These are phyloP conservation scores for Fusarium circinatum DNA, from an alignment of 2,329 filamentous ascomycete genomes.

Conservation along the genomic window DNA sequence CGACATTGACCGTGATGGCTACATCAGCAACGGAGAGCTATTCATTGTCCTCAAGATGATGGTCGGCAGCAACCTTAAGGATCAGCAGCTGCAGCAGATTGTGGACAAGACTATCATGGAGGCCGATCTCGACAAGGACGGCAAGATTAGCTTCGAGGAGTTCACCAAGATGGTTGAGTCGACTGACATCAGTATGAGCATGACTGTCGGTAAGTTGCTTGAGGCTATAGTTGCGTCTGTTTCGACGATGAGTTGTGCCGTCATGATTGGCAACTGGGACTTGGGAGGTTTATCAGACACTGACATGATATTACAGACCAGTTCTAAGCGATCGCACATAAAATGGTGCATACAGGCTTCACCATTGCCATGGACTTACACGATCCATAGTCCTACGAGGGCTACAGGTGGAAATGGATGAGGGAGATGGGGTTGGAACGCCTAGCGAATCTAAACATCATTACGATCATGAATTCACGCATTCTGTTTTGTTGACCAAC, in stretches of 20 bases:
- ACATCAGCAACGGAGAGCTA: conserved; percentile 97
- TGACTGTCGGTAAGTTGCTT: conserved; percentile 71
- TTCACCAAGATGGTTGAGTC: conserved; percentile 99
- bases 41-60: conserved; percentile 99
- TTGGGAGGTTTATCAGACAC: neutral
- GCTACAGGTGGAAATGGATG: conserved; percentile 6
- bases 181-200: conserved; percentile 81
- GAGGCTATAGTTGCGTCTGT: neutral
- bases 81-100: conserved; percentile 98
- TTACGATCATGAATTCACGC: conserved; percentile 42
- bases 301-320: conserved; percentile 34
- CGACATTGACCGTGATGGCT: conserved; percentile 98
- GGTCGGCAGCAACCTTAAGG: conserved; percentile 99
- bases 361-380: conserved; percentile 1
- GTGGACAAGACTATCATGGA: conserved; percentile 99
- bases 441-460: conserved; percentile 40
- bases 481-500: conserved; percentile 20
- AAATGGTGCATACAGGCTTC: neutral
- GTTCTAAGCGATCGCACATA: conserved; percentile 27
- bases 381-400: neutral
- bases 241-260: neutral
- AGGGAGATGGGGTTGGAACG: conserved; percentile 19
- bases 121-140: conserved; percentile 93
- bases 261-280: neutral
- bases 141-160: conserved; percentile 99